A percentile compares a stretch with the other conserved stretches of the same genome.
Conservation (phyloP, 2,329 filamentous ascomycete genomes). For the Phaeomoniella chlamydospora region DNA sequence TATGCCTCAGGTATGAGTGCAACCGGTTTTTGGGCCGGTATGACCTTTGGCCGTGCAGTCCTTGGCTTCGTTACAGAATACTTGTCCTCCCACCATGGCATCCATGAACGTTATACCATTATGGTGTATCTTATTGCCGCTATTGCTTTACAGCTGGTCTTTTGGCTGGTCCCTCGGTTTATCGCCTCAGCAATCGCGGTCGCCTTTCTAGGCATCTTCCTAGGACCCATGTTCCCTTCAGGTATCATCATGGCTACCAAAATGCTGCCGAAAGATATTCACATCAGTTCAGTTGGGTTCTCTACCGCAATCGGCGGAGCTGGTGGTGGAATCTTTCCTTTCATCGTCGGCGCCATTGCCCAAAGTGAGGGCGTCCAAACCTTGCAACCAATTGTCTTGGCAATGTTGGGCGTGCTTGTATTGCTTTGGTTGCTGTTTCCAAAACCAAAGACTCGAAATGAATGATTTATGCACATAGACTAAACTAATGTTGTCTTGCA, state of each 20-base stretch:
- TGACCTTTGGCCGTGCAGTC: slow-evolving; percentile 56
- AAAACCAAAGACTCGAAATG: not conserved
- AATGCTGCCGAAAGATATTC: slow-evolving; percentile 53
- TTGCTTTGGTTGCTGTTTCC: not conserved
- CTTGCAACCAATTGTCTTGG: slow-evolving; percentile 41
- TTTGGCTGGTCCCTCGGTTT: slow-evolving; percentile 66
- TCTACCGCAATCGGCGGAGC: slow-evolving; percentile 59
- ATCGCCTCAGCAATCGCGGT: slow-evolving; percentile 58
- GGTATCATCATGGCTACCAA: slow-evolving; percentile 58
- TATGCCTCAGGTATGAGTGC: slow-evolving; percentile 63
- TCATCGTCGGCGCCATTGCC: slow-evolving; percentile 23
- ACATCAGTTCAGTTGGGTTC: slow-evolving; percentile 64
- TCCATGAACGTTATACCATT: slow-evolving; percentile 54
- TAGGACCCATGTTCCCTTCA: slow-evolving; percentile 63
- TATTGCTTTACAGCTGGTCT: slow-evolving; percentile 52
- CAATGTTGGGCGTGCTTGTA: no score
- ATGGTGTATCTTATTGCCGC: slow-evolving; percentile 46
- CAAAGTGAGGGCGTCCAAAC: slow-evolving; percentile 40
- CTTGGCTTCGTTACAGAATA: slow-evolving; percentile 57
- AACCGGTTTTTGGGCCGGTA: slow-evolving; percentile 61
- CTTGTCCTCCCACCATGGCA: slow-evolving; percentile 14
- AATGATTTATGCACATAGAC: no score
- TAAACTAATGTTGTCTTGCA: no score
- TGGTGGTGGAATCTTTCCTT: slow-evolving; percentile 37
- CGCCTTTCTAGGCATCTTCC: slow-evolving; percentile 57